phyloP scores from a whole-genome alignment of 2,329 filamentous ascomycete species.

The Beauveria australis region DNA sequence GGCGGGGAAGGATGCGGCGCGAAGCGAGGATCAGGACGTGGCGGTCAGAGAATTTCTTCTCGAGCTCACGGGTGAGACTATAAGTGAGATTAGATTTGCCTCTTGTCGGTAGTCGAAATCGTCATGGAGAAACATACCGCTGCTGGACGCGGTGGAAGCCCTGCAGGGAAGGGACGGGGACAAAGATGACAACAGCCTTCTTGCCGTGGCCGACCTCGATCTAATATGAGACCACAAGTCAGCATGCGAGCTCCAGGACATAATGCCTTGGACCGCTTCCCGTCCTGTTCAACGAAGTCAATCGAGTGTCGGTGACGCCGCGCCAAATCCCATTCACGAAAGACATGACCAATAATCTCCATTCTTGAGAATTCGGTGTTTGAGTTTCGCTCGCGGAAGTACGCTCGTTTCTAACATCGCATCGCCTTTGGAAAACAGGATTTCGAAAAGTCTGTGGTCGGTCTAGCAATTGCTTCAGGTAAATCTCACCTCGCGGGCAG shows the following conservation, averaged over 20 bases:
- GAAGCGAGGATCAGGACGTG: slow-evolving; percentile 98
- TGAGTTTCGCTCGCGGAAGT: slow-evolving; percentile 4
- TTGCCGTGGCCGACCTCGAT: slow-evolving; percentile 99
- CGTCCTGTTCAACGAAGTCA: slow-evolving; percentile 57
- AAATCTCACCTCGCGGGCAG: slow-evolving; percentile 94
- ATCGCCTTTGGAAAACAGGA: slow-evolving; percentile 37
- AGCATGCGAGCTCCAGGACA: slow-evolving; percentile 69
- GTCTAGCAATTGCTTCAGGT: slow-evolving; percentile 22
- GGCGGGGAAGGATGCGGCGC: slow-evolving; percentile 96
- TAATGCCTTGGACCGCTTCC: slow-evolving; percentile 64
- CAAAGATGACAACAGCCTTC: slow-evolving; percentile 99
- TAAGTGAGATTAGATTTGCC: slow-evolving; percentile 16
- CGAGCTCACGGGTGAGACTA: slow-evolving; percentile 98
- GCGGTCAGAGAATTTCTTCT: slow-evolving; percentile 99
- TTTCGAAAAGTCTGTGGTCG: slow-evolving; percentile 21
- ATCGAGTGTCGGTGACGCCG: slow-evolving; percentile 16
- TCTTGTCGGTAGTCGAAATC: not conserved
- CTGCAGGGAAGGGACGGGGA: slow-evolving; percentile 96
- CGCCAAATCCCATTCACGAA: slow-evolving; percentile 16
- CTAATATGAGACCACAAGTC: slow-evolving; percentile 63
- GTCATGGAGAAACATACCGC: slow-evolving; percentile 54
- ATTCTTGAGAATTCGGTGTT: not conserved
- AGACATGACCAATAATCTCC: slow-evolving; percentile 3
- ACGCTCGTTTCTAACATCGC: slow-evolving; percentile 5
- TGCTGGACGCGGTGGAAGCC: slow-evolving; percentile 99